Base-by-base conservation (phyloP, 805 yeast genomes). In the Yarrowia sp. region DNA sequence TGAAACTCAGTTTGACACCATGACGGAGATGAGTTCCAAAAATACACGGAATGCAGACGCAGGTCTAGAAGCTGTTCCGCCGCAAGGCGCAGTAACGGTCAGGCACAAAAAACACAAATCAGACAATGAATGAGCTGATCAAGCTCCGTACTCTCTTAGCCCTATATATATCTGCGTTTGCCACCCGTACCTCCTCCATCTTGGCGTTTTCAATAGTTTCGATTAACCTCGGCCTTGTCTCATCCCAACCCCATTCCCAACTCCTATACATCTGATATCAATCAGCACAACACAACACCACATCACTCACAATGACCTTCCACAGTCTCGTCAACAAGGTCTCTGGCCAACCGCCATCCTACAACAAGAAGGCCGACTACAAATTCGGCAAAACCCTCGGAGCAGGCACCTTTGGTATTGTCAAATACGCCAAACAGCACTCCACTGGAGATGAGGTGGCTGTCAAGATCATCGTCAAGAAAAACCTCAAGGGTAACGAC, bases 341-440 rank as follows among this genome's bases (percentile, higher is more conserved):
- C 18, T 77, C 85, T 51, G 90, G 92, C 6, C 95, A 90, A 74
- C 96, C 96, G 0, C 81, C 78, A 11, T 83, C 89, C 8, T 87
- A 87, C 70, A 72, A 80, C 45, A 83, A 89, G 71, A 90, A 91
- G 76, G 75, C 81, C 55, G 80, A 83, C 66, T 92, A 90, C 72
- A 83, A 86, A 8, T 90, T 92, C 74, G 93, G 92, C 11, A 84
- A 84, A 66, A 90, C 97, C 0, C 77, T 92, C 11, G 98, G 98
- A 9, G 98, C 98, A 0, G 98, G 99, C 5, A 85, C 96, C 0
- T 95, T 91, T 76, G 98, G 99, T 43, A 87, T 93, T 1, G 98
- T 93, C 3, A 82, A 96, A 70, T 83, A 84, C 68, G 98, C 97
- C 1, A 78, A 84, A 42, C 73, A 76, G 62, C 71, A 77, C 38